These are phyloP conservation scores for Cryptococcus amylolentus DNA, from an alignment of 1,284 basidiomycete genomes.

Conservation along the genomic window DNA sequence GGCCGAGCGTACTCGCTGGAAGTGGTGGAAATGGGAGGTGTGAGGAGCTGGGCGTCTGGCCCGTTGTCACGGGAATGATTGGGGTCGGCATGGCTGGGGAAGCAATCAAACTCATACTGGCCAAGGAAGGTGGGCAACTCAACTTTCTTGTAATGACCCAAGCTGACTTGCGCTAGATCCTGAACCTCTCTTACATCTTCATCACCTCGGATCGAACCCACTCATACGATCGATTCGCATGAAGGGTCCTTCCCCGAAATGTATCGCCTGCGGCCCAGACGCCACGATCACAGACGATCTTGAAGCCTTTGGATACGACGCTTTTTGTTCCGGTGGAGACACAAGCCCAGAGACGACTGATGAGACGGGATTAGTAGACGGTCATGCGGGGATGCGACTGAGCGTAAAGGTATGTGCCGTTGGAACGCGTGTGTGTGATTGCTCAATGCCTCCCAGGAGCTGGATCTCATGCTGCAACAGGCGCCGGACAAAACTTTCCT, in stretches of 20 bases:
- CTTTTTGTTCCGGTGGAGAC: constrained; percentile 61
- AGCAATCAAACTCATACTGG: constrained; percentile 75
- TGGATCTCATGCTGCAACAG: constrained; percentile 9
- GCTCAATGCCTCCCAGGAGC: constrained; percentile 16
- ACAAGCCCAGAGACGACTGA: constrained; percentile 34
- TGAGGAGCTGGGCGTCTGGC: constrained; percentile 86
- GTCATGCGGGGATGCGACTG: constrained; percentile 41
- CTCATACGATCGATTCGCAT: constrained; percentile 81
- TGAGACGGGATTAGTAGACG: constrained; percentile 19
- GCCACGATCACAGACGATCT: constrained; percentile 27
- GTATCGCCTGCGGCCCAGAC: constrained; percentile 36
- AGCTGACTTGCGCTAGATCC: constrained; percentile 10
- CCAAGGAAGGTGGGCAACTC: constrained; percentile 60
- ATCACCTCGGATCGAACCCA: constrained; percentile 44
- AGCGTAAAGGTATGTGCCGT: constrained; percentile 20
- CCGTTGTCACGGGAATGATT: constrained; percentile 83
- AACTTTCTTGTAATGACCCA: neutral
- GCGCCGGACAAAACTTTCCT: constrained; percentile 42
- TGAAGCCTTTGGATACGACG: constrained; percentile 61
- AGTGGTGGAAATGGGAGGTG: constrained; percentile 67
- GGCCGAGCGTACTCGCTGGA: constrained; percentile 66
- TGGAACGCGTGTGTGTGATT: neutral
- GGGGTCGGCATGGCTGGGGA: constrained; percentile 90
- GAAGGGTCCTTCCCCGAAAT: constrained; percentile 54
- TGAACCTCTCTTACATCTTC: constrained; percentile 27